A percentile compares a stretch with the other conserved stretches of the same genome.
Evolutionary conservation across 169 alveolate genomes (phyloP).

Genomic region (Eimeria sp.): DNA sequence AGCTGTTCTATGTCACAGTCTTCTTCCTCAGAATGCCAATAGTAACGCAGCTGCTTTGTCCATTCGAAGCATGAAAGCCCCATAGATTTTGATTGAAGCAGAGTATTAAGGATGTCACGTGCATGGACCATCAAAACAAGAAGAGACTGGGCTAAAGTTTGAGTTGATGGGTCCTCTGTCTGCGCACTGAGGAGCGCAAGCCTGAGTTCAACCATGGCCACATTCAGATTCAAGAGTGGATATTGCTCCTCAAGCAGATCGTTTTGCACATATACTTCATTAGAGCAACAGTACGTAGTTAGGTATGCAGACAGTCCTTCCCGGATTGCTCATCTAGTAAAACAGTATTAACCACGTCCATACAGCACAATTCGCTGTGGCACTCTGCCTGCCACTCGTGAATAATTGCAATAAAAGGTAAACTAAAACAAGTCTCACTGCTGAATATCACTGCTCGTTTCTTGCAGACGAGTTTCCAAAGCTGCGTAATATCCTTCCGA

Average conservation of each 20-base stretch:
- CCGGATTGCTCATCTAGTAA: neutral
- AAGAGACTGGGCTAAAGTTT: slow-evolving; percentile 90
- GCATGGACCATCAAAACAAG: slow-evolving; percentile 87
- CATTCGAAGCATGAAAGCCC: slow-evolving; percentile 95
- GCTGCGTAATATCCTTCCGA: neutral
- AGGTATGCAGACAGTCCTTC: neutral
- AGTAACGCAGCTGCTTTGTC: slow-evolving; percentile 97
- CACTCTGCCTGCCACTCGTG: neutral
- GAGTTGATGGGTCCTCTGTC: slow-evolving; percentile 91
- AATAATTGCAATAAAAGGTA: neutral
- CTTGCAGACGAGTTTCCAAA: slow-evolving; percentile 16
- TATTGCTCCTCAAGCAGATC: slow-evolving; percentile 92
- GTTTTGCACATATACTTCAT: slow-evolving; percentile 93
- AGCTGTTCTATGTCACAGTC: slow-evolving; percentile 75
- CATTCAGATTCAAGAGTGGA: slow-evolving; percentile 93
- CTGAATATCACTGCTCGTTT: slow-evolving; percentile 48
- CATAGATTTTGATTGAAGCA: slow-evolving; percentile 84
- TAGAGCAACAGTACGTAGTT: neutral
- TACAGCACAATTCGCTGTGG: neutral
- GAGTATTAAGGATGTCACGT: slow-evolving; percentile 89
- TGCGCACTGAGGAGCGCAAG: slow-evolving; percentile 93
- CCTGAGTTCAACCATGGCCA: slow-evolving; percentile 96
- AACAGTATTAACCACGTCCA: neutral
- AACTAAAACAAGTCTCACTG: neutral
- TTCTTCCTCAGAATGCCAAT: slow-evolving; percentile 88